A percentile compares a stretch with the other conserved stretches of the same genome.
phyloP scores from a whole-genome alignment of 108 stramenopile genomes.

The Cyclotella sp. region DNA sequence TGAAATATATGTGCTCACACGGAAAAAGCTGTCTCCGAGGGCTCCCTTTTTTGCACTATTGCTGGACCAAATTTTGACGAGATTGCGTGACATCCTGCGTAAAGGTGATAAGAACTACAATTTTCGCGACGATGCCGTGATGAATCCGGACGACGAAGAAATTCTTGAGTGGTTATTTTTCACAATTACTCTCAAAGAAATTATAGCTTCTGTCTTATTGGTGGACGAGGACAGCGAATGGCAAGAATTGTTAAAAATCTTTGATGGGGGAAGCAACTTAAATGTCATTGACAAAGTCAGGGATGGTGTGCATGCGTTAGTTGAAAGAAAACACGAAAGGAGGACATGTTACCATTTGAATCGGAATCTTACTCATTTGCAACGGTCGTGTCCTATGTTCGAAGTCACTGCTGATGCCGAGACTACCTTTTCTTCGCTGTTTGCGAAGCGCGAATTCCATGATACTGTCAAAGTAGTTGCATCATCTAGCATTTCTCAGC shows the following conservation, averaged over 20 bases:
- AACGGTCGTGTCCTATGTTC: neutral
- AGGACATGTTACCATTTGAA: neutral
- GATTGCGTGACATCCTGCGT: constrained; percentile 8
- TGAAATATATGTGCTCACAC: neutral
- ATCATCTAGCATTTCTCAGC: no score
- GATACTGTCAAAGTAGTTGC: no score
- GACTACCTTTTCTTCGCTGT: no score
- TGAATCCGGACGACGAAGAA: neutral
- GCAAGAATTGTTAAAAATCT: neutral
- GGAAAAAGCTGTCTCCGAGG: neutral
- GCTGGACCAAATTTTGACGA: constrained; percentile 21
- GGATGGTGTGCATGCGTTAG: neutral
- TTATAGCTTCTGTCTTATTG: neutral
- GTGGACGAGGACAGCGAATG: neutral
- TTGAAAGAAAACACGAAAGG: neutral
- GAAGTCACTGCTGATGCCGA: neutral
- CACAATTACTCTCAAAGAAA: neutral
- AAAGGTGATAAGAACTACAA: neutral
- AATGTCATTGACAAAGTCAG: neutral
- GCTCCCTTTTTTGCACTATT: constrained; percentile 22
- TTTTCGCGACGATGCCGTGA: neutral
- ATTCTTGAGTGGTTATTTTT: neutral
- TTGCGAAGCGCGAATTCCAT: no score
- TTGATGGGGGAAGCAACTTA: neutral
- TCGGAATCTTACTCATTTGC: no score